These are phyloP conservation scores for Gossypium davidsonii DNA, from an alignment of 441 rosid genomes.

Conservation along the genomic window DNA sequence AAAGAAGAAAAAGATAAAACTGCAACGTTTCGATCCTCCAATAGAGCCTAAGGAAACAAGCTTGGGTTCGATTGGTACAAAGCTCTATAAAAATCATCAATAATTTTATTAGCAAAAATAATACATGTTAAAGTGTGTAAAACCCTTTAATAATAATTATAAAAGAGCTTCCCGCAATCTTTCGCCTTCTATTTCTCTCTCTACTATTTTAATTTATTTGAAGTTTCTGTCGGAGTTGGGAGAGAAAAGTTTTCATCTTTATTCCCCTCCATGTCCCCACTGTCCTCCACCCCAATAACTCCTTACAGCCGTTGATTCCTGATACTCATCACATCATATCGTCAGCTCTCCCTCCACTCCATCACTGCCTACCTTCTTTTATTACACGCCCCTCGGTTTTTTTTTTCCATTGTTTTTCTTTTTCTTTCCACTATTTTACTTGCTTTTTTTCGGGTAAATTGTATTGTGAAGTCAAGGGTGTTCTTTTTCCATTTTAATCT, in stretches of 20 bases:
- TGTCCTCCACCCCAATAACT: not conserved
- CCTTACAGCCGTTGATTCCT: constrained; percentile 18
- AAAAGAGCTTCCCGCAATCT: not conserved
- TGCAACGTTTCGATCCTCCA: not conserved
- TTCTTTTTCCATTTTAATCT: constrained; percentile 3
- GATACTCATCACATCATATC: not conserved
- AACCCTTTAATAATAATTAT: not conserved
- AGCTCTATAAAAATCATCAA: not conserved
- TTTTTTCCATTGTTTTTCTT: not conserved
- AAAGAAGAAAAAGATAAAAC: not conserved
- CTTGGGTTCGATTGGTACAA: constrained; percentile 16
- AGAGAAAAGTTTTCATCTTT: constrained; percentile 10
- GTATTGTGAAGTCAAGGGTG: constrained; percentile 3
- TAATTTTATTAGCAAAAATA: not conserved
- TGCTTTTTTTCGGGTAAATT: not conserved
- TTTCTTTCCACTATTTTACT: not conserved
- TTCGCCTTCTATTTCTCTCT: constrained; percentile 5
- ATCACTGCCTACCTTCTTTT: not conserved
- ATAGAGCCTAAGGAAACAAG: not conserved
- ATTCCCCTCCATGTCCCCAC: constrained; percentile 13
- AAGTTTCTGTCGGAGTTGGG: not conserved
- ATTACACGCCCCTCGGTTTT: not conserved
- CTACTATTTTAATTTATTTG: not conserved
- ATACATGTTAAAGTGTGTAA: too few species aligned
- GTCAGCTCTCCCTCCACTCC: not conserved